A percentile compares a stretch with the other conserved stretches of the same genome.
Conservation (phyloP, 441 rosid species). For the Manihot esculenta region DNA sequence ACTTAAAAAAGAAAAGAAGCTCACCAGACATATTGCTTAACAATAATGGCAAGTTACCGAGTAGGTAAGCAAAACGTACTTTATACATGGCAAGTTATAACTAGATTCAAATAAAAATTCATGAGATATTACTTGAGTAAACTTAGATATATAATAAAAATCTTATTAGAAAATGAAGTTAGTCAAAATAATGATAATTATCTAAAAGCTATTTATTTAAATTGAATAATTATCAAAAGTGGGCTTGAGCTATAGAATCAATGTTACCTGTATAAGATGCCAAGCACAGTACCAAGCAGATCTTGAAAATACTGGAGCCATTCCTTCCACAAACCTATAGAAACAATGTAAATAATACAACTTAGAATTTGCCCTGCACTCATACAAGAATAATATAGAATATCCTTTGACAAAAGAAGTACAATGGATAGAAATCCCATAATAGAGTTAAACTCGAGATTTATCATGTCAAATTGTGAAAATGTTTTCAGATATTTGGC, state of each 20-base stretch:
- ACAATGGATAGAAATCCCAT: not conserved
- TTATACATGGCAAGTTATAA: not conserved
- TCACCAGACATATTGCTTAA: too few species aligned
- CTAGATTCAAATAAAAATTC: conserved; percentile 5
- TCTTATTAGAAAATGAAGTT: not conserved
- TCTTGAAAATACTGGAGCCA: conserved; percentile 98
- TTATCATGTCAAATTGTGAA: not conserved
- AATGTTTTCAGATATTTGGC: not conserved
- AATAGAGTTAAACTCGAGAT: not conserved
- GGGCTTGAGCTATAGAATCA: not conserved
- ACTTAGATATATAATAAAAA: not conserved
- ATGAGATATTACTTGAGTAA: not conserved
- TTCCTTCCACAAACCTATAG: conserved; percentile 90
- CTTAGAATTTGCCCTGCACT: not conserved
- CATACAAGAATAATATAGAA: not conserved
- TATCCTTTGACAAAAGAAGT: conserved; percentile 3
- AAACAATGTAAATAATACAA: conserved; percentile 13
- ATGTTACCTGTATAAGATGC: conserved; percentile 92
- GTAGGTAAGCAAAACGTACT: not conserved
- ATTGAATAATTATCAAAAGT: not conserved
- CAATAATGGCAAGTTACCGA: too few species aligned
- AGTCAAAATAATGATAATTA: not conserved
- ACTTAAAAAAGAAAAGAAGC: too few species aligned
- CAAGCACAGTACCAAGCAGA: conserved; percentile 98
- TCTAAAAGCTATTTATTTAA: not conserved